A percentile compares a stretch with the other conserved stretches of the same genome.
Evolutionary conservation across 1,284 basidiomycete genomes (phyloP).

Genomic region (Schizophyllum commune): DNA sequence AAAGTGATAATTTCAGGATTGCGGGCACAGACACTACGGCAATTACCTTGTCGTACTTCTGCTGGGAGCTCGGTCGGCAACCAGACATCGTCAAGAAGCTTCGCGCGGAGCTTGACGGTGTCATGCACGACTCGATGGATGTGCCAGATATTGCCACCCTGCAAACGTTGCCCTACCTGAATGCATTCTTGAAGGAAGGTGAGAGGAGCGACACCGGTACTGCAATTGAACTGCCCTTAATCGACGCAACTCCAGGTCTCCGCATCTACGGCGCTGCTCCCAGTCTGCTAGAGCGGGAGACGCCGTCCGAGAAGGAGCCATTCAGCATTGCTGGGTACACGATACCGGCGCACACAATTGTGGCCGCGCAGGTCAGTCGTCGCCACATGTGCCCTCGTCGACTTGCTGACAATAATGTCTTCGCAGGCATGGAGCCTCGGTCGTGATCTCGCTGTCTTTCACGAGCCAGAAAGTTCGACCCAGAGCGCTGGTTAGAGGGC

Average conservation of each 20-base stretch:
- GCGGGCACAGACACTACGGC: constrained; percentile 6
- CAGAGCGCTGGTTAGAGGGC: constrained; percentile 5
- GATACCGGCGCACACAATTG: constrained; percentile 4
- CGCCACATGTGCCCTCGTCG: not conserved
- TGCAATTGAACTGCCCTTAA: too few species aligned
- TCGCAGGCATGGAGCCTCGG: constrained; percentile 4
- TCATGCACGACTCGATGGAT: constrained; percentile 4
- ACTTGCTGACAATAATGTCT: not conserved
- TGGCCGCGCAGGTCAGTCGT: not conserved
- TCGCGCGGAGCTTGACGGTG: constrained; percentile 4
- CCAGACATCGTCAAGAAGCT: constrained; percentile 4
- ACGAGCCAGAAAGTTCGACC: constrained; percentile 3
- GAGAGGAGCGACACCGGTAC: too few species aligned
- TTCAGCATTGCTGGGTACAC: constrained; percentile 3
- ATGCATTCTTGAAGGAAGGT: constrained; percentile 9
- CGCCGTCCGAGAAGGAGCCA: not conserved
- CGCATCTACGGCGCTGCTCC: constrained; percentile 4
- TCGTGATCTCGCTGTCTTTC: constrained; percentile 1
- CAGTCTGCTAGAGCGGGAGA: constrained; percentile 6
- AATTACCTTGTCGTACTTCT: constrained; percentile 1
- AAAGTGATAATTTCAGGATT: too few species aligned
- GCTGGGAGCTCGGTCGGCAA: constrained; percentile 5
- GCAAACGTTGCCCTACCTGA: constrained; percentile 1
- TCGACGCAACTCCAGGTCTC: not conserved
- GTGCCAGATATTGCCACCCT: constrained; percentile 6